A percentile compares a stretch with the other conserved stretches of the same genome.
phyloP scores from a whole-genome alignment of 1,139 yeast genomes.

The Pneumocystis jirovecii region DNA sequence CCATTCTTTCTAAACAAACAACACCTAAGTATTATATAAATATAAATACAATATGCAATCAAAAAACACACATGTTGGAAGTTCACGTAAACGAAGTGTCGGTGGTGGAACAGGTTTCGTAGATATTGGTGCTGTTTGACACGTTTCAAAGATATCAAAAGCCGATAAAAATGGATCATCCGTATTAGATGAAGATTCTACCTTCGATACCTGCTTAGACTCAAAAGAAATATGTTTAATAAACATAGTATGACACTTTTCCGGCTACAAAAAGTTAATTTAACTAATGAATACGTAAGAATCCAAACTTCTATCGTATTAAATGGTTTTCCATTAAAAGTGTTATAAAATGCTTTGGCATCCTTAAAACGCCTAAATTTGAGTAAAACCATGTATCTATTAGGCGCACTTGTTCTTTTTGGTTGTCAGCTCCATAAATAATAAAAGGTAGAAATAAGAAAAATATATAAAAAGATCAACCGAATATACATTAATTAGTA shows the following conservation, averaged over 20 bases:
- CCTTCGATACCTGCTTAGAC: slow-evolving; percentile 14
- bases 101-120: slow-evolving; percentile 23
- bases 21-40: slow-evolving; percentile 29
- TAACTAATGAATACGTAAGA: neutral
- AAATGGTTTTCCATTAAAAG: slow-evolving; percentile 60
- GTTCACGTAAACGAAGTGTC: slow-evolving; percentile 34
- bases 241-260: slow-evolving; percentile 61
- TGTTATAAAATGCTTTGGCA: slow-evolving; percentile 50
- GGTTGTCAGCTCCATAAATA: neutral
- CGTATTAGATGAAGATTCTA: slow-evolving; percentile 46
- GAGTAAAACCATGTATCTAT: slow-evolving; percentile 61
- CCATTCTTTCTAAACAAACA: slow-evolving; percentile 84
- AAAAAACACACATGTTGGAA: slow-evolving; percentile 50
- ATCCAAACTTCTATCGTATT: slow-evolving; percentile 54
- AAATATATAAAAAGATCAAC: neutral
- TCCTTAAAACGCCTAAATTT: slow-evolving; percentile 45
- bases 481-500: neutral
- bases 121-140: slow-evolving; percentile 1
- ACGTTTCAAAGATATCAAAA: slow-evolving; percentile 9
- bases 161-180: slow-evolving; percentile 53
- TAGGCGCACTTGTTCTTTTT: slow-evolving; percentile 38
- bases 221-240: slow-evolving; percentile 45
- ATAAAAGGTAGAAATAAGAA: neutral
- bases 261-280: slow-evolving; percentile 31
- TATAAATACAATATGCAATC: neutral